These are phyloP conservation scores for Centaurea solstitialis DNA, from an alignment of 129 eudicot species.

Conservation along the genomic window DNA sequence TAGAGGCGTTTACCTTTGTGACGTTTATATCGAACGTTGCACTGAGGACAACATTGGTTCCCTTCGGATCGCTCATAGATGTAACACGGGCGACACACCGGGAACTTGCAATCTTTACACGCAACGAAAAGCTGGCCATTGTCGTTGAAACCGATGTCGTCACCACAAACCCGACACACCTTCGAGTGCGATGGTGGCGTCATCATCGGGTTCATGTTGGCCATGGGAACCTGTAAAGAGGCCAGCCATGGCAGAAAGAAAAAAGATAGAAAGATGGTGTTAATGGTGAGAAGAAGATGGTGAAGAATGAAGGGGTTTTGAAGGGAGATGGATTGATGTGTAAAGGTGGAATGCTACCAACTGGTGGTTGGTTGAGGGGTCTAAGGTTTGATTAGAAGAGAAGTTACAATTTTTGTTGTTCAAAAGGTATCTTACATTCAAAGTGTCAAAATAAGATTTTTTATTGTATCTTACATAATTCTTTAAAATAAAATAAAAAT, in stretches of 20 bases:
- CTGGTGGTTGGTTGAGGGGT: constrained; percentile 84
- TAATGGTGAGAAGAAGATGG: constrained; percentile 8
- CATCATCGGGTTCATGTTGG: constrained; percentile 36
- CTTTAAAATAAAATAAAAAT: too few relatives aligned
- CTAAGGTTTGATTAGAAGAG: constrained; percentile 88
- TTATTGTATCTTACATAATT: neutral
- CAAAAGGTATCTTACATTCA: constrained; percentile 28
- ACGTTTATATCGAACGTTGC: constrained; percentile 83
- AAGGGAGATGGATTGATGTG: constrained; percentile 32
- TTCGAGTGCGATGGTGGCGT: constrained; percentile 21
- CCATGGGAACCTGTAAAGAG: constrained; percentile 59
- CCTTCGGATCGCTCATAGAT: constrained; percentile 91
- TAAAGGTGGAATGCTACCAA: constrained; percentile 46
- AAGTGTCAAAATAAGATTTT: constrained; percentile 16
- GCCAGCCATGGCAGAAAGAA: constrained; percentile 60
- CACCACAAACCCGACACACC: constrained; percentile 80
- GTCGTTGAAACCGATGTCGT: constrained; percentile 63
- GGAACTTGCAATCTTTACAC: constrained; percentile 79
- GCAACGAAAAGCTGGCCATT: constrained; percentile 79
- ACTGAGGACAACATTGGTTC: constrained; percentile 87
- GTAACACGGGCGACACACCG: constrained; percentile 94
- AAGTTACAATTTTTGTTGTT: constrained; percentile 43
- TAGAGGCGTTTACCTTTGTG: constrained; percentile 63
- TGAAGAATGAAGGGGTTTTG: constrained; percentile 25
- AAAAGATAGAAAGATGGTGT: constrained; percentile 5